These are phyloP conservation scores for Colletotrichum graminicola DNA, from an alignment of 2,329 filamentous ascomycete genomes.

Conservation along the genomic window DNA sequence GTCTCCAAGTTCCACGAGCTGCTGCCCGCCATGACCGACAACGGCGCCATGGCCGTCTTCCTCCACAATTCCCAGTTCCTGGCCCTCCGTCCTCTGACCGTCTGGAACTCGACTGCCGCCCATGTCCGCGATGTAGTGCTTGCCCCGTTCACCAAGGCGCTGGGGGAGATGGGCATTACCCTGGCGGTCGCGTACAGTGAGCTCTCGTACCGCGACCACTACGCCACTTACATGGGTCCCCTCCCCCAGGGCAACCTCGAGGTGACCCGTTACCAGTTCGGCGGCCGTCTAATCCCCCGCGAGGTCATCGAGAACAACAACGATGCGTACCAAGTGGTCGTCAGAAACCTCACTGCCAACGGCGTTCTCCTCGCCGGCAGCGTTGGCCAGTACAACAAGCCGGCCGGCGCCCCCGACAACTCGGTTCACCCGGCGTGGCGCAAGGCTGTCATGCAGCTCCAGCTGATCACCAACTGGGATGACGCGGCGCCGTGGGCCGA, in stretches of 20 bases:
- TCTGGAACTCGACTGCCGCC: constrained; percentile 47
- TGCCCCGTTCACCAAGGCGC: constrained; percentile 48
- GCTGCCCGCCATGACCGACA: constrained; percentile 61
- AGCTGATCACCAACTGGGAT: constrained; percentile 48
- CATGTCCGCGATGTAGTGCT: constrained; percentile 48
- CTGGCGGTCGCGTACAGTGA: constrained; percentile 45
- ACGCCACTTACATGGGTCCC: constrained; percentile 52
- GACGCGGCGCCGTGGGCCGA: constrained; percentile 43
- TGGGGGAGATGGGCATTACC: constrained; percentile 46
- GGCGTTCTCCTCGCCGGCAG: constrained; percentile 50
- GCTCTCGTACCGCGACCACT: constrained; percentile 51
- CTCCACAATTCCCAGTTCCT: constrained; percentile 62
- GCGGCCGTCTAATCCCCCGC: constrained; percentile 53
- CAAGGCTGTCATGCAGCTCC: constrained; percentile 49
- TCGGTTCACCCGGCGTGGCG: constrained; percentile 56
- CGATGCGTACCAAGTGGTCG: constrained; percentile 47
- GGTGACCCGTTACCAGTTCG: constrained; percentile 51
- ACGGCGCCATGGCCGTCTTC: constrained; percentile 63
- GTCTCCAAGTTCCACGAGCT: constrained; percentile 57
- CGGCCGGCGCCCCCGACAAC: constrained; percentile 49
- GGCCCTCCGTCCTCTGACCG: constrained; percentile 50
- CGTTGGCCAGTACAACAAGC: constrained; percentile 49
- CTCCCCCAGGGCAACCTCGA: constrained; percentile 51
- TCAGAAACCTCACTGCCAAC: constrained; percentile 48
- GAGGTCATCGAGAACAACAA: constrained; percentile 49